Percentiles rank a stretch among this genome's conserved stretches.
phyloP scores from a whole-genome alignment of 257 asterid species.

The Salvia rosmarinus region DNA sequence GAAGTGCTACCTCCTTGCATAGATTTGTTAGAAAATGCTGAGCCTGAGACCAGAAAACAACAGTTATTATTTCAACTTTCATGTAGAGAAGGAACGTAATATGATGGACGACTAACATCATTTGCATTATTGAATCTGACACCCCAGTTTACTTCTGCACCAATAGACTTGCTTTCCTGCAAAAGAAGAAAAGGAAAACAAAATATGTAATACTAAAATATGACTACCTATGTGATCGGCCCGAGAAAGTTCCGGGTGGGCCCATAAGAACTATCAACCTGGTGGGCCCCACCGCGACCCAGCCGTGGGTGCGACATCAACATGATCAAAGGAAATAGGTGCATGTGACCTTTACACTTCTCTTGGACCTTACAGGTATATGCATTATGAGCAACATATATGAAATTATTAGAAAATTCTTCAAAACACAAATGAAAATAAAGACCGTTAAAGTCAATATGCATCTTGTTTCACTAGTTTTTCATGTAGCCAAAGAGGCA shows the following conservation, averaged over 20 bases:
- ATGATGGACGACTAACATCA: constrained; percentile 60
- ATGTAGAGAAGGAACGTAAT: constrained; percentile 2
- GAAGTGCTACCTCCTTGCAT: constrained; percentile 90
- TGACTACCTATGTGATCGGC: constrained; percentile 4
- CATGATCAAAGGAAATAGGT: constrained; percentile 14
- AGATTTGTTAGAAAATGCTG: constrained; percentile 61
- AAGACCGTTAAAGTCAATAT: neutral
- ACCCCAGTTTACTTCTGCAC: constrained; percentile 99
- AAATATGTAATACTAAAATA: constrained; percentile 9
- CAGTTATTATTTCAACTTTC: constrained; percentile 28
- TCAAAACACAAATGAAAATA: constrained; percentile 9
- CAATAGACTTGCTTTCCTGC: constrained; percentile 94
- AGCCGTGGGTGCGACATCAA: constrained; percentile 13
- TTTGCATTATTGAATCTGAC: constrained; percentile 82
- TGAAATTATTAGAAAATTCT: constrained; percentile 3
- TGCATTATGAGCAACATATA: constrained; percentile 12
- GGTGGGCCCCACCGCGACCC: too few species aligned
- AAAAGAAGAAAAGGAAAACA: constrained; percentile 18
- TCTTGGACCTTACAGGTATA: neutral
- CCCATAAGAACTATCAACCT: constrained; percentile 13
- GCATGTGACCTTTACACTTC: constrained; percentile 2
- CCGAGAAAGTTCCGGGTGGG: too few species aligned
- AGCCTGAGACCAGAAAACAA: constrained; percentile 55
- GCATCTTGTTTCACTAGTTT: constrained; percentile 9
- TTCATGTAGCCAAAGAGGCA: constrained; percentile 4